Evolutionary conservation across 2,329 filamentous ascomycete species (phyloP).

Genomic region (Penicillium polonicum): DNA sequence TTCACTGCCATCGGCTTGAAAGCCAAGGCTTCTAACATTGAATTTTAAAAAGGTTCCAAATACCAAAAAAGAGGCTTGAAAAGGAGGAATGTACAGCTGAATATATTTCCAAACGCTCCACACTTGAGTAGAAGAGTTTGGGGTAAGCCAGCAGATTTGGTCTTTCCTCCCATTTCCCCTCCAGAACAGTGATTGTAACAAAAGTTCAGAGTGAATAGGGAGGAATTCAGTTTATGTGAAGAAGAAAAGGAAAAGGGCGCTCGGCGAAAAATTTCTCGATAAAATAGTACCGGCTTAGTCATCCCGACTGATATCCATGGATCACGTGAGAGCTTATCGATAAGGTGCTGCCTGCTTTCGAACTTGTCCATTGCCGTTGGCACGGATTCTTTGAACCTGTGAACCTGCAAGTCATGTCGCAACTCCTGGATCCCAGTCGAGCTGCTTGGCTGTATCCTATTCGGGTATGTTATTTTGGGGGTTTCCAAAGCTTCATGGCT

Average conservation of each 20-base stretch:
- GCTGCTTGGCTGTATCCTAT: conserved; percentile 51
- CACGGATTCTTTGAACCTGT: neutral
- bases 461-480: conserved; percentile 36
- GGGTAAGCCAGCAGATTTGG: conserved; percentile 46
- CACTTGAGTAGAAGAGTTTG: conserved; percentile 40
- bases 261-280: conserved; percentile 15
- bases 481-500: conserved; percentile 1
- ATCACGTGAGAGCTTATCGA: conserved; percentile 35
- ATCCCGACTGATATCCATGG: neutral
- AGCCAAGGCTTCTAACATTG: neutral
- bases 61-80: neutral
- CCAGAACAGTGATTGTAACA: conserved; percentile 41
- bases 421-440: conserved; percentile 28
- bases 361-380: neutral
- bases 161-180: conserved; percentile 52
- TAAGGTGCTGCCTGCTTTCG: conserved; percentile 26
- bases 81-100: conserved; percentile 41
- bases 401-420: conserved; percentile 15
- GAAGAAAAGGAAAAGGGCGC: conserved; percentile 33
- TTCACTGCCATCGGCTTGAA: conserved; percentile 23
- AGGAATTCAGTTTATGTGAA: conserved; percentile 45
- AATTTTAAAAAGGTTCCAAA: neutral
- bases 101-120: conserved; percentile 51
- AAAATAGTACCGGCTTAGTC: conserved; percentile 25
- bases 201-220: conserved; percentile 50